Percentiles rank a stretch among this genome's conserved stretches.
These are phyloP conservation scores for Lactarius quietus DNA, from an alignment of 768 basidiomycete species.

Conservation along the genomic window DNA sequence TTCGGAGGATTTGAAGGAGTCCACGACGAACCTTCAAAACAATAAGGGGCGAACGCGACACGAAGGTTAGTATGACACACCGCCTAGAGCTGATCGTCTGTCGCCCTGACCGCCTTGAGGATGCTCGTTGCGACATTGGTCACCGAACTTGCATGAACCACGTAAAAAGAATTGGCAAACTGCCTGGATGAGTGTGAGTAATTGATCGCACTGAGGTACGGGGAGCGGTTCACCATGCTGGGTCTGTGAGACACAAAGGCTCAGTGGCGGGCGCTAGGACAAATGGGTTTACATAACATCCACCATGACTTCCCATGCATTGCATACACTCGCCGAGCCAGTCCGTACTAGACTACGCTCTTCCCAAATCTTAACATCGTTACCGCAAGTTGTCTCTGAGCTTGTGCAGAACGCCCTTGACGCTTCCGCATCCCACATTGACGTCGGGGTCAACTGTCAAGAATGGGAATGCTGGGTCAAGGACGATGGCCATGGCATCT, in stretches of 20 bases:
- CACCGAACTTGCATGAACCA: conserved; percentile 61
- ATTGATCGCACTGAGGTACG: background rate
- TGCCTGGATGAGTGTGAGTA: conserved; percentile 33
- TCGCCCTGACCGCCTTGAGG: conserved; percentile 34
- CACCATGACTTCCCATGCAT: conserved; percentile 8
- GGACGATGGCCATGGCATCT: conserved; percentile 82
- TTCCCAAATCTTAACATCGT: conserved; percentile 76
- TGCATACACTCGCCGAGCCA: conserved; percentile 44
- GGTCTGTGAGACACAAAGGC: background rate
- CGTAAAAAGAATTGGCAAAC: conserved; percentile 59
- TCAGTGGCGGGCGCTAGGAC: background rate
- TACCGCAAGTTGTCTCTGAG: conserved; percentile 78
- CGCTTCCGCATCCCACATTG: conserved; percentile 64
- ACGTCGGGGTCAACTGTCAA: conserved; percentile 67
- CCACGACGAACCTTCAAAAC: conserved; percentile 23
- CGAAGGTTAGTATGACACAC: conserved; percentile 36
- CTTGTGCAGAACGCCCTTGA: conserved; percentile 90
- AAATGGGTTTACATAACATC: background rate
- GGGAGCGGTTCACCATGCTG: conserved; percentile 11
- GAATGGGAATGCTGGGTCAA: conserved; percentile 83
- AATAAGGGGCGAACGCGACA: conserved; percentile 23
- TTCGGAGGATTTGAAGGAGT: conserved; percentile 8
- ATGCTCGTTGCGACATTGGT: conserved; percentile 60
- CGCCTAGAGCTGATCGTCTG: conserved; percentile 40
- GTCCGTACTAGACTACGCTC: conserved; percentile 76